Evolutionary conservation across 2,329 filamentous ascomycete species (phyloP), one percentile per base, ranked within the genome.

Genomic region (Thelonectria discophora): DNA sequence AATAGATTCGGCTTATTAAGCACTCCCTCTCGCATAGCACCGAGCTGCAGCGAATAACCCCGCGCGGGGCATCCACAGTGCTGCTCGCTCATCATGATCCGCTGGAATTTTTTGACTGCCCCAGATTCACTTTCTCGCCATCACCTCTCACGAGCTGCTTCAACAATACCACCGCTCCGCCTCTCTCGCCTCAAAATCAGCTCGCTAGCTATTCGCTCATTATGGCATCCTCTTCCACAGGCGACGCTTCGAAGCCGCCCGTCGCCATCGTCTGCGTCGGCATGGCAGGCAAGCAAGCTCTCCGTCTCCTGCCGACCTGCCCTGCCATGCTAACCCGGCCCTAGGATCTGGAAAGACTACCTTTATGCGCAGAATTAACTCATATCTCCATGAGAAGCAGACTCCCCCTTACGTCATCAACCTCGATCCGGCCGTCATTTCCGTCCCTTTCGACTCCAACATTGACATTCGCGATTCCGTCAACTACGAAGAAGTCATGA

Each of bases 401-500:
- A 86, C 89, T 17, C 89, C 93, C 1, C 95, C 96, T 5, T 99
- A 99, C 77, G 93, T 98, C 61, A 88, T 99, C 75, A 99, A 99
- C 78, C 90, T 99, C 65, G 95, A 99, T 75, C 95, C 95, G 1
- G 95, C 96, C 42, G 95, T 99, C 9, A 86, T 94, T 73, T 92
- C 90, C 69, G 91, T 97, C 7, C 95, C 96, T 3, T 99, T 97
- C 75, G 94, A 97, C 69, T 89, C 91, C 77, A 99, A 99, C 79
- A 98, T 99, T 79, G 95, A 99, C 79, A 99, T 99, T 71, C 93
- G 96, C 73, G 95, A 99, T 79, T 95, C 92, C 24, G 94, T 99
- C 77, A 97, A 99, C 85, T 99, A 99, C 83, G 95, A 97, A 77
- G 94, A 99, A 79, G 95, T 99, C 66, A 99, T 99, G 96, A 96